A percentile compares a stretch with the other conserved stretches of the same genome.
Evolutionary conservation across 495 filamentous ascomycete species (phyloP).

Genomic region (Neurospora hispaniola): DNA sequence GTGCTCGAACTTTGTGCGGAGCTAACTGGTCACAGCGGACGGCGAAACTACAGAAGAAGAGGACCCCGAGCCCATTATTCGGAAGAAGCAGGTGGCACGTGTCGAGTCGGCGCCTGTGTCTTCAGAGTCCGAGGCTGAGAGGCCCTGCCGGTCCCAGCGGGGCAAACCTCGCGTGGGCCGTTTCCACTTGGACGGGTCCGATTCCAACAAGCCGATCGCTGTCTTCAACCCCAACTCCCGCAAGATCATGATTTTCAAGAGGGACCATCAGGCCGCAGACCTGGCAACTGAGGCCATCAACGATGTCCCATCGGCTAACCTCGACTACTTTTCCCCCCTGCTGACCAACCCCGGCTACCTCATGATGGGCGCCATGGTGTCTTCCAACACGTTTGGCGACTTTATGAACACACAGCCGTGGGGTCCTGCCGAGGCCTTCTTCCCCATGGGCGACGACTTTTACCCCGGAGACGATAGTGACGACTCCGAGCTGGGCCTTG

Average conservation of each 20-base stretch:
- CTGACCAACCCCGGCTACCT: constrained; percentile 58
- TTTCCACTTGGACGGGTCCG: constrained; percentile 44
- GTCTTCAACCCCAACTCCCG: constrained; percentile 60
- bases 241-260: constrained; percentile 55
- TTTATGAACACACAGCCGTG: constrained; percentile 54
- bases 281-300: constrained; percentile 27
- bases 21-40: constrained; percentile 60
- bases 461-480: constrained; percentile 21
- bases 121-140: constrained; percentile 37
- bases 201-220: constrained; percentile 56
- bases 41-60: constrained; percentile 84
- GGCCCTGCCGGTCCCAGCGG: constrained; percentile 22
- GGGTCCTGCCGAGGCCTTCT: constrained; percentile 69
- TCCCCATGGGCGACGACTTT: constrained; percentile 51
- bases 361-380: constrained; percentile 62
- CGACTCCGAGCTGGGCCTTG: constrained; percentile 30
- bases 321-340: constrained; percentile 32
- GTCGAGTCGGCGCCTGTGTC: constrained; percentile 24
- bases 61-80: constrained; percentile 44
- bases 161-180: constrained; percentile 39
- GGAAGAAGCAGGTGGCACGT: constrained; percentile 42
- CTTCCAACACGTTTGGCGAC: constrained; percentile 41
- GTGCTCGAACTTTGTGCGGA: constrained; percentile 18
- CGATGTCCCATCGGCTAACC: constrained; percentile 24
- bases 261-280: constrained; percentile 36